These are phyloP conservation scores for Apiospora saccharicola DNA, from an alignment of 2,329 filamentous ascomycete genomes.

Conservation along the genomic window DNA sequence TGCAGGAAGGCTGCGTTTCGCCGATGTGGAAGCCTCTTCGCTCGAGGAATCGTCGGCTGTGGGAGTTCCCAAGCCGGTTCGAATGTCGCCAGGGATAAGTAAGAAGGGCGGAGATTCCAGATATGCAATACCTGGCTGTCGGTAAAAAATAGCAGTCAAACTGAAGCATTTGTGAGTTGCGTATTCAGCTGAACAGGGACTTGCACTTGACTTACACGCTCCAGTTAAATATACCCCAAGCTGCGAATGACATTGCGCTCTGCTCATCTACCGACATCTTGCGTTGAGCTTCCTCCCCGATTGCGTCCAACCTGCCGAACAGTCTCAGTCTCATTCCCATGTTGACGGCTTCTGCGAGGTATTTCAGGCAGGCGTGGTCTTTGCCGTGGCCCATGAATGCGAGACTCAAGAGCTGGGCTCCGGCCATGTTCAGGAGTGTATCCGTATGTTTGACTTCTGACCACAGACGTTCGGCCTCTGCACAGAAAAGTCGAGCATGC, in stretches of 20 bases:
- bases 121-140: constrained; percentile 41
- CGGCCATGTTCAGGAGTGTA: constrained; percentile 41
- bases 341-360: constrained; percentile 37
- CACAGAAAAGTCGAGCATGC: constrained; percentile 34
- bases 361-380: constrained; percentile 44
- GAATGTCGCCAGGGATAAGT: constrained; percentile 33
- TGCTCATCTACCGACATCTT: constrained; percentile 32
- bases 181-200: neutral
- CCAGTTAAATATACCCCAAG: constrained; percentile 49
- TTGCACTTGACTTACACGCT: constrained; percentile 41
- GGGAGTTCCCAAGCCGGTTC: too few relatives aligned
- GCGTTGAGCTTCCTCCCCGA: constrained; percentile 10
- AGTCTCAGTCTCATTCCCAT: constrained; percentile 44
- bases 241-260: constrained; percentile 35
- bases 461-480: constrained; percentile 40
- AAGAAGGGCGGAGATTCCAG: constrained; percentile 34
- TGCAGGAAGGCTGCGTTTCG: neutral
- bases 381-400: constrained; percentile 45
- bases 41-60: neutral
- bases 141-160: constrained; percentile 42
- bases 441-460: constrained; percentile 30
- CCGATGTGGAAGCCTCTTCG: constrained; percentile 27
- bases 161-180: constrained; percentile 30
- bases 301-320: constrained; percentile 34
- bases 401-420: constrained; percentile 44